Percentiles rank a stretch among this genome's conserved stretches.
Evolutionary conservation across 176 grass and related monocot species (phyloP).

Genomic region (Tillandsia leiboldiana): DNA sequence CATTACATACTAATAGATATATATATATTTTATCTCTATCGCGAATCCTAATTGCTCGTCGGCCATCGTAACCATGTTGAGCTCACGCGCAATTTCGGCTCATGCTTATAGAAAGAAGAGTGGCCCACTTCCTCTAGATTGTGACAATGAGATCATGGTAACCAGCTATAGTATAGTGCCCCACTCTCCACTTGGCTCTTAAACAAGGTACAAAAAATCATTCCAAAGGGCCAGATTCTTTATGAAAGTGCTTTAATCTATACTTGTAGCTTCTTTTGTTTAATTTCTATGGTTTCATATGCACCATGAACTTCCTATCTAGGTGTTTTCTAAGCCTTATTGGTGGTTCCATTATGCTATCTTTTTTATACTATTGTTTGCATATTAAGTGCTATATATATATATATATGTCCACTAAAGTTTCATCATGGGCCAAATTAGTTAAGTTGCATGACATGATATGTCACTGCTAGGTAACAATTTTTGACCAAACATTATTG

Average conservation of each 20-base stretch:
- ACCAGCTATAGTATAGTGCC: constrained; percentile 19
- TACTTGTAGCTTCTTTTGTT: not conserved
- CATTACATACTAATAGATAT: not conserved
- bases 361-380: not conserved
- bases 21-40: too few relatives aligned
- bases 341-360: not conserved
- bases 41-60: not conserved
- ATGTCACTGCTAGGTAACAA: constrained; percentile 3
- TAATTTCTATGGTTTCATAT: not conserved
- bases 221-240: not conserved
- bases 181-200: constrained; percentile 11
- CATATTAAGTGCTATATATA: not conserved
- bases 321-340: not conserved
- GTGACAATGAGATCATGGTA: constrained; percentile 30
- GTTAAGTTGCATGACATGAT: constrained; percentile 22
- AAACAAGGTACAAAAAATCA: not conserved
- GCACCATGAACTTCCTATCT: not conserved
- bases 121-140: constrained; percentile 40
- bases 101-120: constrained; percentile 11
- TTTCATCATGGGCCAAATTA: not conserved
- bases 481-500: constrained; percentile 4
- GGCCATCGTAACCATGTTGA: not conserved
- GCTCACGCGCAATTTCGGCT: not conserved
- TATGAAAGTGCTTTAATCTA: not conserved
- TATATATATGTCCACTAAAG: not conserved